Conservation (phyloP, 805 yeast genomes). For the Candida tammaniensis region DNA sequence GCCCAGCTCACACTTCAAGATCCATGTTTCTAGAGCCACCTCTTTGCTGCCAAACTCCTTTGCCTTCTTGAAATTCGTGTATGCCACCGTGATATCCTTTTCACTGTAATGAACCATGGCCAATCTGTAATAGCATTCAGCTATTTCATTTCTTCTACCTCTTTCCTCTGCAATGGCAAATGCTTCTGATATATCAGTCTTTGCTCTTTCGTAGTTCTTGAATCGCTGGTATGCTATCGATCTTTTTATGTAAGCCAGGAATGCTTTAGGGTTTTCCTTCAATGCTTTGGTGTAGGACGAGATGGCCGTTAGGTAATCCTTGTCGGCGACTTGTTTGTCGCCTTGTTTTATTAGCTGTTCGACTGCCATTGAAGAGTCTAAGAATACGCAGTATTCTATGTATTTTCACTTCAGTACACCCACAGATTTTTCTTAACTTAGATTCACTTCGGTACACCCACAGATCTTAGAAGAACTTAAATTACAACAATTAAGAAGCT, state of each 20-base stretch:
- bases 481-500: too few relatives aligned
- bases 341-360: slow-evolving; percentile 36
- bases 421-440: too few relatives aligned
- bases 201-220: slow-evolving; percentile 46
- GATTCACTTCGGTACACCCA: too few relatives aligned
- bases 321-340: slow-evolving; percentile 24
- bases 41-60: slow-evolving; percentile 42
- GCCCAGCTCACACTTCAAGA: slow-evolving; percentile 21
- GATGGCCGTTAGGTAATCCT: slow-evolving; percentile 46
- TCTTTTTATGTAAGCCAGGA: slow-evolving; percentile 46
- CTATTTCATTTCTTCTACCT: slow-evolving; percentile 47
- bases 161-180: slow-evolving; percentile 42
- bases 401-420: too few relatives aligned
- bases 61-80: slow-evolving; percentile 42
- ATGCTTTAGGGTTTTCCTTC: slow-evolving; percentile 41
- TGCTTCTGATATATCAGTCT: slow-evolving; percentile 45
- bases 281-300: slow-evolving; percentile 37
- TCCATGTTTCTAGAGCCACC: slow-evolving; percentile 48
- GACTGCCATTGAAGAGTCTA: too few relatives aligned
- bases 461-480: too few relatives aligned
- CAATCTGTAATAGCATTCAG: slow-evolving; percentile 46
- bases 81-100: slow-evolving; percentile 42
- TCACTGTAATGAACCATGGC: slow-evolving; percentile 45
- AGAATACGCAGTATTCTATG: too few relatives aligned
- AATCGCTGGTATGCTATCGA: slow-evolving; percentile 49